Percentiles rank a stretch among this genome's conserved stretches.
Conservation (phyloP, 129 eudicot genomes). For the Helichrysum umbraculigerum region DNA sequence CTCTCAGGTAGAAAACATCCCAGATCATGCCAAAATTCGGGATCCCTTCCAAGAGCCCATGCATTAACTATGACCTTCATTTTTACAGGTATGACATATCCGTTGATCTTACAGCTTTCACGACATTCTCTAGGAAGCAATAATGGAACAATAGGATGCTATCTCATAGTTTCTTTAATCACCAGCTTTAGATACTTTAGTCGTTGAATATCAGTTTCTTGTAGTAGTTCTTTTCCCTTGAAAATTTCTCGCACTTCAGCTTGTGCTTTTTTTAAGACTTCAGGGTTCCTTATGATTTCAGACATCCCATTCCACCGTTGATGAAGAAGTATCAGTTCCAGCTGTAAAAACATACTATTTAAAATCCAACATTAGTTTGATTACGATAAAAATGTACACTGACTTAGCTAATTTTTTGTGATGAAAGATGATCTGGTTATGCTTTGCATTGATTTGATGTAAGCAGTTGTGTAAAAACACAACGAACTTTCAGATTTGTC, state of each 20-base stretch:
- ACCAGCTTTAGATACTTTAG: conserved; percentile 31
- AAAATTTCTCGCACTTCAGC: conserved; percentile 33
- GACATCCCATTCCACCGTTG: conserved; percentile 15
- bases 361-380: background rate
- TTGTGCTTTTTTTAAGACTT: conserved; percentile 9
- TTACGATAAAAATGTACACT: background rate
- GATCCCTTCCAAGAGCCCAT: conserved; percentile 27
- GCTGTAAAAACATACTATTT: conserved; percentile 23
- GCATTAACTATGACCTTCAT: conserved; percentile 12
- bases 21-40: background rate
- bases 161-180: no score
- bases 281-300: conserved; percentile 2
- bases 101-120: conserved; percentile 6
- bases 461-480: no score
- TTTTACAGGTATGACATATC: conserved; percentile 7
- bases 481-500: no score
- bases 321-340: conserved; percentile 18
- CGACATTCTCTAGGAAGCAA: background rate
- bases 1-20: background rate
- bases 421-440: background rate
- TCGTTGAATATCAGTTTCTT: conserved; percentile 25
- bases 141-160: conserved; percentile 19
- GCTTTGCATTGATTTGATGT: background rate
- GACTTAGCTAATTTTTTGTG: no score
- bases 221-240: conserved; percentile 17